These are phyloP conservation scores for Acacia concinna DNA, from an alignment of 331 rosid genomes.

Conservation along the genomic window DNA sequence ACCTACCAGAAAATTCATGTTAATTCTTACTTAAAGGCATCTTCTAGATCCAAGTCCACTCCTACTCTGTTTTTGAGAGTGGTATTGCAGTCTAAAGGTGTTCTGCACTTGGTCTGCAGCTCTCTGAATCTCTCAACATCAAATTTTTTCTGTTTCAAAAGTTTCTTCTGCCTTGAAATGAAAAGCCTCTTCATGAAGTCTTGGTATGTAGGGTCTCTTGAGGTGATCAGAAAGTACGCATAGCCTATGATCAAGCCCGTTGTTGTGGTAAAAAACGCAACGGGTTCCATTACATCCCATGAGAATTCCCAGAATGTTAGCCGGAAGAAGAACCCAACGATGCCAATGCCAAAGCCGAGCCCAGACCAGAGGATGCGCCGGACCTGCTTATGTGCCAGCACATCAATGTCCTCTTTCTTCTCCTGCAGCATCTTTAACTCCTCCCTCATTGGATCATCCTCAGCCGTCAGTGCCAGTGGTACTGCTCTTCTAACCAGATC, in stretches of 20 bases:
- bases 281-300: constrained; percentile 99
- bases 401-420: constrained; percentile 74
- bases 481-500: constrained; percentile 79
- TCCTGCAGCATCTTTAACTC: constrained; percentile 65
- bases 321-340: constrained; percentile 73
- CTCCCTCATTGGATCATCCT: constrained; percentile 58
- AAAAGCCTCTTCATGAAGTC: constrained; percentile 89
- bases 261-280: constrained; percentile 81
- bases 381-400: constrained; percentile 75
- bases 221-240: constrained; percentile 83
- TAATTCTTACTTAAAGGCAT: constrained; percentile 56
- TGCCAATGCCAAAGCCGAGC: constrained; percentile 44
- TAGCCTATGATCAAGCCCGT: constrained; percentile 75
- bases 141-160: constrained; percentile 58
- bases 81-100: constrained; percentile 54
- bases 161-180: constrained; percentile 77
- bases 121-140: constrained; percentile 66
- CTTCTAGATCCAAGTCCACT: constrained; percentile 67
- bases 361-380: constrained; percentile 77
- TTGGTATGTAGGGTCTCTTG: constrained; percentile 93
- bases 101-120: constrained; percentile 55
- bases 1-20: constrained; percentile 12
- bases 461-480: constrained; percentile 66
- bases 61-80: constrained; percentile 60
- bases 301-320: constrained; percentile 98